Percentiles rank a stretch among this genome's conserved stretches.
These are phyloP conservation scores for Phylloporus sp. DNA, from an alignment of 768 basidiomycete genomes.

Conservation along the genomic window DNA sequence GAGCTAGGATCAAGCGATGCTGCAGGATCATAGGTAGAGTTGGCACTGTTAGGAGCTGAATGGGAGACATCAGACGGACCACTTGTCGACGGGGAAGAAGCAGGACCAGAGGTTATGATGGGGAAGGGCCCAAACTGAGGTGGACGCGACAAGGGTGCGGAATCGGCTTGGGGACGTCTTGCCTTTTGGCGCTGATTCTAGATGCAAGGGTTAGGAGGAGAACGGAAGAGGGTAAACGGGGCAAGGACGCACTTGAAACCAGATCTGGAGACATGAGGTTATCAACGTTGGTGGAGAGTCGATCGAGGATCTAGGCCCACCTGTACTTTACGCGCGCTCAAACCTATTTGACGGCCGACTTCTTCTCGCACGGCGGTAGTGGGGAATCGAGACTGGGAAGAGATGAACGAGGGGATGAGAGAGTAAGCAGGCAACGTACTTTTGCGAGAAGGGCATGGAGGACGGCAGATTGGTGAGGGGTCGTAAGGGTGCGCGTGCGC, in stretches of 20 bases:
- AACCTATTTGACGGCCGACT: conserved; percentile 81
- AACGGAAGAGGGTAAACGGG: neutral
- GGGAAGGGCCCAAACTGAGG: conserved; percentile 65
- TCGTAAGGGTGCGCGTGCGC: conserved; percentile 84
- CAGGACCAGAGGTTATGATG: conserved; percentile 36
- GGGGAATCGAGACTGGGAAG: conserved; percentile 75
- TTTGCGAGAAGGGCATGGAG: conserved; percentile 82
- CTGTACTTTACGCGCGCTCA: conserved; percentile 89
- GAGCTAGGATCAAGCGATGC: conserved; percentile 35
- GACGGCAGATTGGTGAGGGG: conserved; percentile 86
- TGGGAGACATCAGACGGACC: conserved; percentile 12
- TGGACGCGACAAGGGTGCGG: conserved; percentile 47
- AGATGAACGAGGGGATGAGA: neutral
- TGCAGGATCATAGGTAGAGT: conserved; percentile 11
- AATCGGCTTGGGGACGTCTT: conserved; percentile 65
- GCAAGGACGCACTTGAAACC: conserved; percentile 66
- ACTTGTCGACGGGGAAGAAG: conserved; percentile 11
- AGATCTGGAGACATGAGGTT: conserved; percentile 52
- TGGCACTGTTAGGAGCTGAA: conserved; percentile 12
- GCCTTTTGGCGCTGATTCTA: conserved; percentile 90
- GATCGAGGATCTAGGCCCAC: conserved; percentile 40
- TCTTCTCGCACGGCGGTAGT: conserved; percentile 86
- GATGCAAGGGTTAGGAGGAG: conserved; percentile 8
- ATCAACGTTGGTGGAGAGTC: neutral
- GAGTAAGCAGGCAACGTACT: conserved; percentile 39